A percentile compares a stretch with the other conserved stretches of the same genome.
Conservation (phyloP, 2,329 filamentous ascomycete genomes). For the Didymella sp. region DNA sequence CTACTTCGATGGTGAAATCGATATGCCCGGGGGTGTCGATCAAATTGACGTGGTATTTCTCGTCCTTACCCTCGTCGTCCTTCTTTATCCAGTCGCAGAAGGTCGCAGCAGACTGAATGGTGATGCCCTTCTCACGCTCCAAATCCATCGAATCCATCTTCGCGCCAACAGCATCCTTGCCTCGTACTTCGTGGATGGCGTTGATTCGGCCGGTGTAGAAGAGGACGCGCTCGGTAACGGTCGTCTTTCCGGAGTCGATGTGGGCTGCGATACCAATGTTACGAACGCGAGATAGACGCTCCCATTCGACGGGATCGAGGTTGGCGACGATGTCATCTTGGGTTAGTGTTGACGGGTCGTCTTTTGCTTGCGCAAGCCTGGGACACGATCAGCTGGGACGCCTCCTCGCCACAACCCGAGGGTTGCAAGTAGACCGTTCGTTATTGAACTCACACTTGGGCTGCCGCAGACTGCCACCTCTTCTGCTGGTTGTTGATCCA, state of each 20-base stretch:
- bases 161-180: constrained; percentile 91
- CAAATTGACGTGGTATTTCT: constrained; percentile 96
- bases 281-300: constrained; percentile 79
- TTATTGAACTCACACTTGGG: constrained; percentile 45
- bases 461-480: constrained; percentile 49
- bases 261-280: constrained; percentile 99
- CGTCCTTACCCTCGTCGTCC: constrained; percentile 72
- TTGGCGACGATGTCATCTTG: constrained; percentile 77
- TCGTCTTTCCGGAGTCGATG: constrained; percentile 98
- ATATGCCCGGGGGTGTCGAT: constrained; percentile 99
- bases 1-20: constrained; percentile 98
- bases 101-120: constrained; percentile 96
- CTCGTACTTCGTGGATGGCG: constrained; percentile 94
- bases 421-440: background rate
- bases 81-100: constrained; percentile 97
- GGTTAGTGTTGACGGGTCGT: constrained; percentile 63
- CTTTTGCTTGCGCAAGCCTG: constrained; percentile 61
- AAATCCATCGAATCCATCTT: constrained; percentile 99
- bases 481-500: constrained; percentile 43
- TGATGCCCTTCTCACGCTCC: constrained; percentile 97
- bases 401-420: constrained; percentile 1
- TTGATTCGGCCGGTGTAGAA: constrained; percentile 99
- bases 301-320: constrained; percentile 78
- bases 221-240: constrained; percentile 91
- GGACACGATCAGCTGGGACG: constrained; percentile 31